Conservation (phyloP, 164 flowering plant species). For the Vitis rotundifolia region DNA sequence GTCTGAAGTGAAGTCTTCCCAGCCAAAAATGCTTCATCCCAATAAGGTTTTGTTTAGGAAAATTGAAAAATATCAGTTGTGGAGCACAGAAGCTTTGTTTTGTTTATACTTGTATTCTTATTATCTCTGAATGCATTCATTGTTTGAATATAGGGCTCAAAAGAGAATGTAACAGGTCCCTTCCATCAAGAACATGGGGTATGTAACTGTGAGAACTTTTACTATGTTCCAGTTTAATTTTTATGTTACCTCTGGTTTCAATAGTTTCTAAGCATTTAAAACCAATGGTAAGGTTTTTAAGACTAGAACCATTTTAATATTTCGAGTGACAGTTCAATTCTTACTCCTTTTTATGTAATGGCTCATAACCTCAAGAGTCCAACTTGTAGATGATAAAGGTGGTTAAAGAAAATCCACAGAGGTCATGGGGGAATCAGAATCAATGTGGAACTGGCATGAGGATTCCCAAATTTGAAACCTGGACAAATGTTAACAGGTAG, state of each 20-base stretch:
- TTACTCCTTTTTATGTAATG: neutral
- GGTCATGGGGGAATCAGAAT: neutral
- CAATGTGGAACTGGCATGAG: conserved; percentile 5
- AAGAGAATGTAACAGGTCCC: conserved; percentile 49
- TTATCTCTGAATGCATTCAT: neutral
- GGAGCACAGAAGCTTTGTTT: too few relatives aligned
- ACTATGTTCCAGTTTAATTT: too few relatives aligned
- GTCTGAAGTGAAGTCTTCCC: conserved; percentile 41
- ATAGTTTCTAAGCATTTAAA: neutral
- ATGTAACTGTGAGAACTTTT: neutral
- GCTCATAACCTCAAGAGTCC: neutral
- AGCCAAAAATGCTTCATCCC: conserved; percentile 22
- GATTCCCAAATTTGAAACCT: neutral
- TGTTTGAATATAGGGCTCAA: conserved; percentile 48
- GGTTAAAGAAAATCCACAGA: neutral
- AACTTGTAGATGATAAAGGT: neutral
- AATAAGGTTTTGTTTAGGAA: conserved; percentile 13
- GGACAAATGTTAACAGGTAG: conserved; percentile 3
- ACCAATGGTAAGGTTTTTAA: neutral
- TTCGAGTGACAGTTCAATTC: too few relatives aligned
- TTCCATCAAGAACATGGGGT: conserved; percentile 36
- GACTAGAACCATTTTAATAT: neutral
- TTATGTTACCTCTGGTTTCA: neutral
- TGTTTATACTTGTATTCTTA: neutral
- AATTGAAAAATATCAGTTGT: too few relatives aligned